phyloP scores from a whole-genome alignment of 345 rosid genomes.

The Camelina neglecta region DNA sequence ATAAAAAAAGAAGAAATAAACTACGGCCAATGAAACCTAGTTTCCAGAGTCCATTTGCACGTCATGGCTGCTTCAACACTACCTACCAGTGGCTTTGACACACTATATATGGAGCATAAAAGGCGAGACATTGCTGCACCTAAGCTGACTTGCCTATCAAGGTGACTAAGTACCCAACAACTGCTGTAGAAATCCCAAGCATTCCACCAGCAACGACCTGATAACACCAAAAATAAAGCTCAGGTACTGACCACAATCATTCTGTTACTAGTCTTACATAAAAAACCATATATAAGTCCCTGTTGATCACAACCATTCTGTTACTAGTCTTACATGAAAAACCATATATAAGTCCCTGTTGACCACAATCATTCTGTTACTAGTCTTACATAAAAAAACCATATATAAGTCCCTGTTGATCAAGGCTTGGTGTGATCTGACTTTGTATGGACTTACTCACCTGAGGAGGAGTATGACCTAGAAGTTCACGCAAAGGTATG shows the following conservation, averaged over 20 bases:
- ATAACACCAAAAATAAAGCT: slow-evolving; percentile 17
- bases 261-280: neutral
- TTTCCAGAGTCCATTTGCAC: slow-evolving; percentile 32
- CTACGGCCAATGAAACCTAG: neutral
- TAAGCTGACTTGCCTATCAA: slow-evolving; percentile 23
- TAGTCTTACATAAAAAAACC: neutral
- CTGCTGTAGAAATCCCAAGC: slow-evolving; percentile 71
- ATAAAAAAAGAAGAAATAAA: neutral
- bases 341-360: neutral
- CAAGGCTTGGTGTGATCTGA: slow-evolving; percentile 5
- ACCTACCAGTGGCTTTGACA: slow-evolving; percentile 22
- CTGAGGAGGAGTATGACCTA: slow-evolving; percentile 92
- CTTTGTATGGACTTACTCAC: slow-evolving; percentile 43
- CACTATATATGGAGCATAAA: neutral
- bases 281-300: neutral
- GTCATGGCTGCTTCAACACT: slow-evolving; percentile 23
- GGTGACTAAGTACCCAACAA: slow-evolving; percentile 54
- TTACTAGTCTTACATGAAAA: neutral
- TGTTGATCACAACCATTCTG: slow-evolving; percentile 4
- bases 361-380: slow-evolving; percentile 7
- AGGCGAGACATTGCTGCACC: neutral
- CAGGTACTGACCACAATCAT: slow-evolving; percentile 2
- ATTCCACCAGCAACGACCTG: slow-evolving; percentile 85
- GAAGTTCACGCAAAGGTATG: slow-evolving; percentile 80
- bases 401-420: neutral